Evolutionary conservation across 2,329 filamentous ascomycete species (phyloP).

Genomic region (Penicillium thymicola): DNA sequence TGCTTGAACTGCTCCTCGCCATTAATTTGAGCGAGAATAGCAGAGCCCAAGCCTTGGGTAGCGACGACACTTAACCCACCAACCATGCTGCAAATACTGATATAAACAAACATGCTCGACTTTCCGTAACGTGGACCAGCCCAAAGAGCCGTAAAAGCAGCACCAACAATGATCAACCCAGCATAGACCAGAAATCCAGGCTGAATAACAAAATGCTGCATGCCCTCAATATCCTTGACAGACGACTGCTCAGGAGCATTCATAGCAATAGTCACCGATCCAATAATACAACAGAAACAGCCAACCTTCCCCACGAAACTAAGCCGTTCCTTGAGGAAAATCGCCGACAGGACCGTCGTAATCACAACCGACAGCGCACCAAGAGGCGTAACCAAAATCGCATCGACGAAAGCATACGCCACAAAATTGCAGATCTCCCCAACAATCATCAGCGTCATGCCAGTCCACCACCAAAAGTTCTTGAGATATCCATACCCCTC

Average conservation of each 20-base stretch:
- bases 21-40: slow-evolving; percentile 79
- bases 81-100: slow-evolving; percentile 92
- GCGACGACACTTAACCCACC: slow-evolving; percentile 92
- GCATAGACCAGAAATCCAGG: slow-evolving; percentile 84
- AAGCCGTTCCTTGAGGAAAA: slow-evolving; percentile 91
- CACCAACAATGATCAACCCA: slow-evolving; percentile 75
- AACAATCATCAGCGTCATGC: slow-evolving; percentile 95
- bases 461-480: slow-evolving; percentile 90
- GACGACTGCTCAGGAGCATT: slow-evolving; percentile 86
- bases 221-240: slow-evolving; percentile 82
- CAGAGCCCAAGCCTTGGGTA: slow-evolving; percentile 87
- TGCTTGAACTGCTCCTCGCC: slow-evolving; percentile 90
- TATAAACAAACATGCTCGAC: slow-evolving; percentile 95
- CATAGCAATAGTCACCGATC: slow-evolving; percentile 88
- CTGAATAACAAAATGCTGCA: slow-evolving; percentile 80
- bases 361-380: slow-evolving; percentile 91
- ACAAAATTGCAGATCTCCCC: slow-evolving; percentile 97
- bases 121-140: slow-evolving; percentile 86
- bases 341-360: slow-evolving; percentile 83
- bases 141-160: slow-evolving; percentile 70
- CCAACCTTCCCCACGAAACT: slow-evolving; percentile 95
- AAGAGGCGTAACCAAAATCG: slow-evolving; percentile 88
- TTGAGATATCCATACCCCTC: slow-evolving; percentile 97
- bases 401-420: slow-evolving; percentile 94
- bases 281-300: slow-evolving; percentile 92